Evolutionary conservation across 176 grass and related monocot species (phyloP).

Genomic region (Phragmites australis): DNA sequence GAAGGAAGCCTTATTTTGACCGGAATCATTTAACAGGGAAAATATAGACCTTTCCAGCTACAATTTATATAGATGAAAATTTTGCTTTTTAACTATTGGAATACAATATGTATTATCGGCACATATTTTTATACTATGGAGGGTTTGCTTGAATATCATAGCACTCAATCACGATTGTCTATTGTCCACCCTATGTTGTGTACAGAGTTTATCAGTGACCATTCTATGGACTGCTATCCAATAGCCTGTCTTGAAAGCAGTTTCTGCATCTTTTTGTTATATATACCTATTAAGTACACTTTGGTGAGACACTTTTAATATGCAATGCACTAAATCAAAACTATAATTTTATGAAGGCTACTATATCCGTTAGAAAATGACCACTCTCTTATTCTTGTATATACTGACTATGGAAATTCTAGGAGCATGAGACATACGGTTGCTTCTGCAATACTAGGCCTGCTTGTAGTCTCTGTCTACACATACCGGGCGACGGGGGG

Average conservation of each 20-base stretch:
- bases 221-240: not conserved
- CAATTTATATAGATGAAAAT: not conserved
- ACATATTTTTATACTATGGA: not conserved
- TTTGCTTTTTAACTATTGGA: too few relatives aligned
- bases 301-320: too few relatives aligned
- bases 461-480: too few relatives aligned
- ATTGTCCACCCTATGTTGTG: not conserved
- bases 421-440: constrained; percentile 92
- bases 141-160: not conserved
- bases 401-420: constrained; percentile 41
- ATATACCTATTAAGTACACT: too few relatives aligned
- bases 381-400: constrained; percentile 29
- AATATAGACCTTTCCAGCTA: not conserved
- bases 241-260: too few relatives aligned
- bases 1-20: not conserved
- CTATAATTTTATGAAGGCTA: not conserved
- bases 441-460: constrained; percentile 72
- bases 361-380: not conserved
- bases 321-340: not conserved
- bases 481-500: too few relatives aligned
- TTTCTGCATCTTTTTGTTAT: too few relatives aligned
- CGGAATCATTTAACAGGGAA: not conserved
- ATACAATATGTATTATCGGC: not conserved
- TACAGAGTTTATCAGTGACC: not conserved
- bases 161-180: not conserved